A percentile compares a stretch with the other conserved stretches of the same genome.
Evolutionary conservation across 1,139 yeast species (phyloP).

Genomic region (Lodderomyces oxycetoniae): DNA sequence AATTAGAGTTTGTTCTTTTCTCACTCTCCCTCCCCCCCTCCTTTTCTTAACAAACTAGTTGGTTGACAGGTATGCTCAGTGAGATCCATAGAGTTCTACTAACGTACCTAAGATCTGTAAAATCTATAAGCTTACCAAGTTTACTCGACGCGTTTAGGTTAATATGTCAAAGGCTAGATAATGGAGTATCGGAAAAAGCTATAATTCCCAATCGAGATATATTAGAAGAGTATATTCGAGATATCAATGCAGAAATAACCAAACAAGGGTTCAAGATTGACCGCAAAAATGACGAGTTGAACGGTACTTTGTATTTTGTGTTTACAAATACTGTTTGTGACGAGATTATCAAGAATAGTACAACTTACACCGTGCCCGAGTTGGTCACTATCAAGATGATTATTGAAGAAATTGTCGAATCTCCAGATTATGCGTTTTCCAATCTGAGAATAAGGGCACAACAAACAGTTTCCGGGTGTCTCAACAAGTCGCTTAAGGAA

Average conservation of each 20-base stretch:
- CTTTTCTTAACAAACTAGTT: too few relatives aligned
- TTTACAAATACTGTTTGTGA: conserved; percentile 43
- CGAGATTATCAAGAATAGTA: conserved; percentile 37
- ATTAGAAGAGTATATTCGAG: conserved; percentile 27
- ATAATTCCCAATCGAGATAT: conserved; percentile 2
- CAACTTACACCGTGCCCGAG: conserved; percentile 43
- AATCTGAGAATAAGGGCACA: conserved; percentile 28
- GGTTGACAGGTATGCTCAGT: too few relatives aligned
- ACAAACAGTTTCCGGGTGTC: conserved; percentile 21
- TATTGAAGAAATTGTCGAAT: conserved; percentile 42
- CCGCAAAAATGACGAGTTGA: conserved; percentile 32
- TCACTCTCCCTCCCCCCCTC: too few relatives aligned
- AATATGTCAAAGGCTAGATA: conserved; percentile 11
- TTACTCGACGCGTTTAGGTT: conserved; percentile 15
- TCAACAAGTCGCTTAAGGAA: conserved; percentile 28
- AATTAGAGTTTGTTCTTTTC: too few relatives aligned
- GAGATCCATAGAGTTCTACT: conserved; percentile 42
- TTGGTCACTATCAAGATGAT: conserved; percentile 45
- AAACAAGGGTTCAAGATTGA: conserved; percentile 45
- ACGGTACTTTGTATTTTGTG: conserved; percentile 29
- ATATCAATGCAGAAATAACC: conserved; percentile 36
- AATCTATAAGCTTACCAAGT: conserved; percentile 16
- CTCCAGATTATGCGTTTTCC: conserved; percentile 22
- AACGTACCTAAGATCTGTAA: conserved; percentile 41
- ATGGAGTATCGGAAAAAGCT: neutral